A percentile compares a stretch with the other conserved stretches of the same genome.
Conservation (phyloP, 2,329 filamentous ascomycete species). For the Epichloe bromicola region DNA sequence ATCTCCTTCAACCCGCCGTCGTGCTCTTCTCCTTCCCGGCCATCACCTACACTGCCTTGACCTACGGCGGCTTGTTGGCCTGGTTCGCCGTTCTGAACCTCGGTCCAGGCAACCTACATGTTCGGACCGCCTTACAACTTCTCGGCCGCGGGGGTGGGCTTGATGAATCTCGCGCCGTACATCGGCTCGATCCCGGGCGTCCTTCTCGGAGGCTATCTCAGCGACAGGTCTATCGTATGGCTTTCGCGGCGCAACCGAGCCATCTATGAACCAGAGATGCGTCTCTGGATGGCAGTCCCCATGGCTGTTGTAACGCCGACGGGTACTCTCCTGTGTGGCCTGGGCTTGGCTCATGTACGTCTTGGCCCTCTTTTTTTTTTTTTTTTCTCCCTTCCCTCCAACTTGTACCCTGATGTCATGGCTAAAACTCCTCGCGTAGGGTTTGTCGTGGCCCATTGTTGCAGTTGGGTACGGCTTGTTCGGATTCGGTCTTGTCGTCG, state of each 20-base stretch:
- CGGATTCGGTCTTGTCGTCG: conserved; percentile 23
- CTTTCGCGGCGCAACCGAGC: conserved; percentile 24
- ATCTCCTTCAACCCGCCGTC: conserved; percentile 8
- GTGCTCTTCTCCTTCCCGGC: conserved; percentile 15
- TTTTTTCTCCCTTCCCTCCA: neutral
- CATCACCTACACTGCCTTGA: conserved; percentile 24
- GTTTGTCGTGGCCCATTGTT: conserved; percentile 25
- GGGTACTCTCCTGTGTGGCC: conserved; percentile 24
- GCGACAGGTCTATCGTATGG: conserved; percentile 24
- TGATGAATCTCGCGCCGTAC: conserved; percentile 17
- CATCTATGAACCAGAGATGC: conserved; percentile 30
- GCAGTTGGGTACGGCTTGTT: conserved; percentile 23
- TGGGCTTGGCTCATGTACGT: conserved; percentile 19
- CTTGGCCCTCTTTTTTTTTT: neutral
- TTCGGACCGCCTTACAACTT: conserved; percentile 20
- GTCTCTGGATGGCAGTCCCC: conserved; percentile 18
- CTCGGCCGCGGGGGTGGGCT: conserved; percentile 11
- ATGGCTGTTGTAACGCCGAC: conserved; percentile 17
- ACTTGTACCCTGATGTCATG: neutral
- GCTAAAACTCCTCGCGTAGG: conserved; percentile 9
- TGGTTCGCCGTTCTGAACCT: conserved; percentile 19
- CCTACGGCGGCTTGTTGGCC: conserved; percentile 25
- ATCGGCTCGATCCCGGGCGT: conserved; percentile 25
- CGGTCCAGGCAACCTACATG: conserved; percentile 11
- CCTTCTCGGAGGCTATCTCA: conserved; percentile 23